Base-by-base conservation (phyloP, 495 filamentous ascomycete species). In the Tuber magnatum region DNA sequence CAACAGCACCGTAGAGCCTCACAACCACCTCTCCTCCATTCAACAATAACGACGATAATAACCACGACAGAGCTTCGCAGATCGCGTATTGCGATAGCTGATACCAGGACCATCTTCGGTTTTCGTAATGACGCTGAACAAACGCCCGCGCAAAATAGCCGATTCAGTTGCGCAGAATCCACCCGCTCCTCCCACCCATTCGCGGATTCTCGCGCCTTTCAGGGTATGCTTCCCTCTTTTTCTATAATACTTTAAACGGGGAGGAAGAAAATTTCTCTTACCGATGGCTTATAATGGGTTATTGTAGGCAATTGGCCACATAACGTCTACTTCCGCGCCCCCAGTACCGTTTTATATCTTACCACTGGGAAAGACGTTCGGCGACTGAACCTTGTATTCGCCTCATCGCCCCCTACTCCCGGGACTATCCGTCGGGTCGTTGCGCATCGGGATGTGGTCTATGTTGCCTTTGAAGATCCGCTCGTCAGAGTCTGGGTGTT, bases 171-270 rank as follows among this genome's bases (percentile, higher is more conserved):
- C 43, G 32, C 73, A 39, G 79, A 77, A 80, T 77, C 68, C 77
- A 44, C 68, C 80, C 22, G 16, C 68, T 46, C 41, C 71, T 39
- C 81, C 78, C n/a, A 74, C 48, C 39, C 81, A 88, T 70, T 93
- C 94, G 14, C 88, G 89, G 78, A 92, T 98, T 77, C 96, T 98
- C 84, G 91, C 94, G 68, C 95, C 95, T 10, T 97, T 93, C 83
- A 86, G 94, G 81, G 94, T 96, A 90, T 79, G 91, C 86, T 46
- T 69, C n/a, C 9, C 24, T 40, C 43, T 65, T 48, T 20, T 9
- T 35, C 56, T 35, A 18, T 35, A 20, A 18, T 35, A 1, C 28
- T 35, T 46, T 71, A 22, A 61, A 8, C n/a, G 56, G n/a, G 46
- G 51, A n/a, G 46, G 42, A 73, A 68, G 78, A 65, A 39, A 24